Percentiles rank a stretch among this genome's conserved stretches.
Evolutionary conservation across 2,329 filamentous ascomycete species (phyloP).

Genomic region (Talaromyces sp.): DNA sequence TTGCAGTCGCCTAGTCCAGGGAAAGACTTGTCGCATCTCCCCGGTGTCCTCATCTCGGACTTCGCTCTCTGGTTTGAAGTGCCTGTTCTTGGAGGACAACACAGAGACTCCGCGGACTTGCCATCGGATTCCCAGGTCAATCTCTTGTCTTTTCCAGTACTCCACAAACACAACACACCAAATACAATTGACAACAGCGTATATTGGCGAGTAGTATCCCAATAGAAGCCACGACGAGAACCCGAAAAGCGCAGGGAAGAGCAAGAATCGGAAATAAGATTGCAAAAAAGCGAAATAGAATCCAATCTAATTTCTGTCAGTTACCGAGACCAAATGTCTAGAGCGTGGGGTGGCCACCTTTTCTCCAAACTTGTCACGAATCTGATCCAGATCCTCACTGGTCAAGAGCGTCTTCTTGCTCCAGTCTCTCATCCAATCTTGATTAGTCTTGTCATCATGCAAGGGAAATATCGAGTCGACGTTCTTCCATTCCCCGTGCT

Average conservation of each 20-base stretch:
- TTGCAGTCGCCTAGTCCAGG: slow-evolving; percentile 68
- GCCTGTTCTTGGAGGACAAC: slow-evolving; percentile 69
- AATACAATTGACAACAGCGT: slow-evolving; percentile 71
- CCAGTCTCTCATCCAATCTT: slow-evolving; percentile 69
- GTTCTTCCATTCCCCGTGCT: slow-evolving; percentile 64
- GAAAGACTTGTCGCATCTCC: slow-evolving; percentile 70
- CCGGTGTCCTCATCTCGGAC: slow-evolving; percentile 76
- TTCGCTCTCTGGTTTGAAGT: slow-evolving; percentile 75
- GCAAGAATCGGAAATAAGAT: slow-evolving; percentile 83
- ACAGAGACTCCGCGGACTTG: slow-evolving; percentile 78
- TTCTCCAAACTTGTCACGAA: slow-evolving; percentile 73
- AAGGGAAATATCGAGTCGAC: slow-evolving; percentile 73
- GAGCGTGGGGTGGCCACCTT: slow-evolving; percentile 19
- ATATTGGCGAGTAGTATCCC: slow-evolving; percentile 76
- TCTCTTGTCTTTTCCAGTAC: slow-evolving; percentile 92
- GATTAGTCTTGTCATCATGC: slow-evolving; percentile 72
- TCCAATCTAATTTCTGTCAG: slow-evolving; percentile 54
- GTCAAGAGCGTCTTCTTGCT: slow-evolving; percentile 46
- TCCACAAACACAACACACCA: slow-evolving; percentile 91
- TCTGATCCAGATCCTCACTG: slow-evolving; percentile 65
- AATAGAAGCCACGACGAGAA: slow-evolving; percentile 74
- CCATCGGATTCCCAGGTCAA: slow-evolving; percentile 84
- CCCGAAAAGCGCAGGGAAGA: slow-evolving; percentile 76
- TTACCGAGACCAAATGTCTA: not conserved
- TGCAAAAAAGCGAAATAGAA: slow-evolving; percentile 96